A percentile compares a stretch with the other conserved stretches of the same genome.
Conservation (phyloP, 176 grass and related monocot species). For the Avena sativa region DNA sequence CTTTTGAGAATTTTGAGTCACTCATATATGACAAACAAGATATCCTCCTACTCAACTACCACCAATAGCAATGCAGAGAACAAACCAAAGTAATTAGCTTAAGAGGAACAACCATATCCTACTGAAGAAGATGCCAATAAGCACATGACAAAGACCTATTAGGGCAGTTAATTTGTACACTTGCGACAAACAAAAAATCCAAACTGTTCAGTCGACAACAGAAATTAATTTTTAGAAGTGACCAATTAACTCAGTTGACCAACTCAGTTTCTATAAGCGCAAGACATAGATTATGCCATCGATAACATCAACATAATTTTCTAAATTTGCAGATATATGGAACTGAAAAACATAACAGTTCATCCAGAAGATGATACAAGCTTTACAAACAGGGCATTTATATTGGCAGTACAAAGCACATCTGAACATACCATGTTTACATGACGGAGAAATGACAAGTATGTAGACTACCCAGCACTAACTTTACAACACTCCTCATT, state of each 20-base stretch:
- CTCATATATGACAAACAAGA: slow-evolving; percentile 38
- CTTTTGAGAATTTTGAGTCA: not conserved
- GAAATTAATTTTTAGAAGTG: not conserved
- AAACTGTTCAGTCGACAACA: not conserved
- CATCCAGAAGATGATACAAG: not conserved
- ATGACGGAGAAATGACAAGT: not conserved
- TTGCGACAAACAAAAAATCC: not conserved
- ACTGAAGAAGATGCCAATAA: slow-evolving; percentile 16
- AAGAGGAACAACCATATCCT: slow-evolving; percentile 15
- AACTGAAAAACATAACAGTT: not conserved
- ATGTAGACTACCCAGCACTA: not conserved
- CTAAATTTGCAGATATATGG: slow-evolving; percentile 34
- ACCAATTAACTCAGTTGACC: slow-evolving; percentile 33
- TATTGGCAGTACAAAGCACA: not conserved
- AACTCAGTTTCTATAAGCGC: slow-evolving; percentile 34
- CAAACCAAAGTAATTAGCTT: slow-evolving; percentile 25
- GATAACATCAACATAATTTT: slow-evolving; percentile 48
- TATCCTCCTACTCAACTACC: slow-evolving; percentile 25
- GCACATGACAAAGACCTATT: not conserved
- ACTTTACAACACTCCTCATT: not conserved
- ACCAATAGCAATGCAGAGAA: slow-evolving; percentile 19
- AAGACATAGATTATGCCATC: slow-evolving; percentile 32
- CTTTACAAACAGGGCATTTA: not conserved
- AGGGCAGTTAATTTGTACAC: not conserved
- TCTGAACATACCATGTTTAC: slow-evolving; percentile 3